Base-by-base conservation (phyloP, 257 asterid species). In the Agastache rugosa region DNA sequence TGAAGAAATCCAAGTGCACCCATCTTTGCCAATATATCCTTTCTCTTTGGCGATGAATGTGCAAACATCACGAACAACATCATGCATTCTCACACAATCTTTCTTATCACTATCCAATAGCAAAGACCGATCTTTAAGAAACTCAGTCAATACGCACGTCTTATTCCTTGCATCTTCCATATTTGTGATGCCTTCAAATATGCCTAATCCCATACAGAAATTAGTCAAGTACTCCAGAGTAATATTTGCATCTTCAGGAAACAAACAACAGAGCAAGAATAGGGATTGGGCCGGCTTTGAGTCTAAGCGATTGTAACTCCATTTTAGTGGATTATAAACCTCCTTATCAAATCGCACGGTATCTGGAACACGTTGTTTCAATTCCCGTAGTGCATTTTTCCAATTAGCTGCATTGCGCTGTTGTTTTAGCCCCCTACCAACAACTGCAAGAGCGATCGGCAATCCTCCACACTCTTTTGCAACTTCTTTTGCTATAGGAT, bases 381-480 rank as follows among this genome's bases (percentile, higher is more conserved):
- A 25, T 25, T 25, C 29, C 2, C 2, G 1, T 25, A 1, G 1
- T 25, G 29, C 29, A 25, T 25, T 25, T 1, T 25, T 25, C 2
- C 83, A 82, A 2, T 2, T 3, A 12, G 15, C 16, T 5, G 8
- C 14, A 0, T 1, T n/a, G 37, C 11, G 11, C 17, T 66, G n/a
- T 35, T 22, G 1, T 31, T 42, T 73, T 4, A 79, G 56, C 0
- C 79, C 78, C 12, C 8, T 2, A 1, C 69, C 77, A 54, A 84
- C 84, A 3, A 61, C 66, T 47, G 39, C 35, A 10, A 81, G 78
- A 20, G 86, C 81, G 14, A 84, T 45, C 0, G 83, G 84, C 69
- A 73, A 66, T 22, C 81, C 75, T n/a, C n/a, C 56, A 73, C 86
- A 84, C 74, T 81, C 78, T 15, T 19, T 4, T 11, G 29, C 77